Percentiles rank a stretch among this genome's conserved stretches.
phyloP scores from a whole-genome alignment of 2,329 filamentous ascomycete species.

The Penicillium verrucosum region DNA sequence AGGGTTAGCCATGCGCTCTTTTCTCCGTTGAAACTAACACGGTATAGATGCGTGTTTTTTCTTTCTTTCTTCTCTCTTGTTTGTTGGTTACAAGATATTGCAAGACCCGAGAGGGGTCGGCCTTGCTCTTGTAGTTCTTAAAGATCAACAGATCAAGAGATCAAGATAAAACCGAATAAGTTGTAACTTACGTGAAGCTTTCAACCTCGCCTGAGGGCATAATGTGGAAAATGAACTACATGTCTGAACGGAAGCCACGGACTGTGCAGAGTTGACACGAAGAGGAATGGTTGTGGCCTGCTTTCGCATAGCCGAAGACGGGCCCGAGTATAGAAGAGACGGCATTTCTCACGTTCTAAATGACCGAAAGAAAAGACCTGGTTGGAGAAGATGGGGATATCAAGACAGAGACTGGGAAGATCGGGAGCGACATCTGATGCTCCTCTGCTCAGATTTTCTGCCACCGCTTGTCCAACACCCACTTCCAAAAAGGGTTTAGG shows the following conservation, averaged over 20 bases:
- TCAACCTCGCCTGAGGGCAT: slow-evolving; percentile 27
- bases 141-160: background rate
- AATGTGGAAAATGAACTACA: slow-evolving; percentile 31
- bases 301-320: slow-evolving; percentile 36
- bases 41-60: background rate
- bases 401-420: slow-evolving; percentile 1
- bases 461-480: slow-evolving; percentile 20
- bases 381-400: slow-evolving; percentile 6
- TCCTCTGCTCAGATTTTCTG: slow-evolving; percentile 26
- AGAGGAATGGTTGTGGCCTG: slow-evolving; percentile 32
- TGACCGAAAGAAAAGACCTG: slow-evolving; percentile 4
- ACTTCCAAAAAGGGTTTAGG: slow-evolving; percentile 29
- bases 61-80: background rate
- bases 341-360: slow-evolving; percentile 26
- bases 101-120: background rate
- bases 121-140: background rate
- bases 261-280: slow-evolving; percentile 25
- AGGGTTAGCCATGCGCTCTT: slow-evolving; percentile 12
- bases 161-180: background rate
- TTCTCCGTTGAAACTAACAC: background rate
- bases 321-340: slow-evolving; percentile 30
- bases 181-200: slow-evolving; percentile 31
- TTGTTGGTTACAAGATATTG: slow-evolving; percentile 1
- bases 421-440: slow-evolving; percentile 9
- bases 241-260: slow-evolving; percentile 30